Evolutionary conservation across 345 rosid species (phyloP), one percentile per base, ranked within the genome.

Genomic region (Eucalyptus shirleyi): DNA sequence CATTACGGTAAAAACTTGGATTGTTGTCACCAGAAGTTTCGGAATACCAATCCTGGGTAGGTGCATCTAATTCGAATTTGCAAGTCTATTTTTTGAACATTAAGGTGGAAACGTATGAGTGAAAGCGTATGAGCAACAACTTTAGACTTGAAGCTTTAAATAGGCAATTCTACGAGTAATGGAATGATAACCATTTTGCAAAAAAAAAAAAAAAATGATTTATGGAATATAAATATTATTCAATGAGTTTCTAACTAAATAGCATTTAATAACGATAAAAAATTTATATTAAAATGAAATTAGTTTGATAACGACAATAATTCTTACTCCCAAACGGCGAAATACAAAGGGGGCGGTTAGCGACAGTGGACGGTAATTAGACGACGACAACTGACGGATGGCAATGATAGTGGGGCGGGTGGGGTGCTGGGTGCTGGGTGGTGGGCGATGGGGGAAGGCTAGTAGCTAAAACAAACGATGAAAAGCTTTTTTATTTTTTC

Each of bases 321-420:
- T 53, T 53, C 4, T 51, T 6, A 2, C 9, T 18, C 9, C 1
- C 9, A 1, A 0, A 19, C 7, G 6, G 1, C 56, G 1, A 0
- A 2, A 51, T 51, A 18, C 9, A 0, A 3, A 18, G 3, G 23
- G 8, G 23, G 3, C 0, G 2, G 1, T 51, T 51, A 7, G 23
- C 0, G 2, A 0, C 0, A 19, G 0, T 53, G 56, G 24, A 53
- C 0, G 4, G 9, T 2, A 53, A 53, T 53, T 0, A 7, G 2
- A 53, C 1, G 2, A 7, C 0, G 9, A 0, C 56, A 3, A 18
- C 0, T n/a, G 5, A 0, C 0, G 10, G 10, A 53, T 53, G 5
- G 24, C 24, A 8, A 19, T 2, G 0, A 53, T 53, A 19, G 26
- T 53, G 59, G 26, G 59, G 11, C 1, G 1, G 0, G 24, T 53